Evolutionary conservation across 768 basidiomycete genomes (phyloP).

Genomic region (Obba rivulosa): DNA sequence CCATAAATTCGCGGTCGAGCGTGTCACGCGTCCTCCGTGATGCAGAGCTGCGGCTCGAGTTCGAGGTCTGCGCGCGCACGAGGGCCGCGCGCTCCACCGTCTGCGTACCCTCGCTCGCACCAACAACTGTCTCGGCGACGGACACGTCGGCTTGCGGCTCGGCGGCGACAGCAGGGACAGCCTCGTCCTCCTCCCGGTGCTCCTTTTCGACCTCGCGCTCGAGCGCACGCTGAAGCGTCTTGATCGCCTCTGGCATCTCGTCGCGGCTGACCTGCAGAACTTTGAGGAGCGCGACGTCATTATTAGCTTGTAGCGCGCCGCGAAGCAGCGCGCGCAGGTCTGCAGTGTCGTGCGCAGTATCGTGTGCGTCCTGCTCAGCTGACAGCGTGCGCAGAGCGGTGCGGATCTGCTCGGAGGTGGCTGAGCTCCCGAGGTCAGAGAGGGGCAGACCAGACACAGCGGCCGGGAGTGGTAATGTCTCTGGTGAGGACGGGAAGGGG

Average conservation of each 20-base stretch:
- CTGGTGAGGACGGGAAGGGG: no score
- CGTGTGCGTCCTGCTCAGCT: conserved; percentile 38
- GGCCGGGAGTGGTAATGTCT: no score
- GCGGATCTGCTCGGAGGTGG: conserved; percentile 9
- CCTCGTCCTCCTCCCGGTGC: background rate
- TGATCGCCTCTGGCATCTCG: conserved; percentile 78
- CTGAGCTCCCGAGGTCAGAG: no score
- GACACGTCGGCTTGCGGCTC: background rate
- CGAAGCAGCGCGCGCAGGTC: conserved; percentile 58
- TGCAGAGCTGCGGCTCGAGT: no score
- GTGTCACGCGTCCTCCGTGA: conserved; percentile 33
- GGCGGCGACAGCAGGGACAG: background rate
- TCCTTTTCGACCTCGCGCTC: conserved; percentile 36
- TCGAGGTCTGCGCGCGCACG: background rate
- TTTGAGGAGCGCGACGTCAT: conserved; percentile 58
- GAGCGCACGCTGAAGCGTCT: conserved; percentile 67
- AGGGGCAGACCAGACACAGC: no score
- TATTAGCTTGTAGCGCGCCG: conserved; percentile 48
- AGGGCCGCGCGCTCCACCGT: background rate
- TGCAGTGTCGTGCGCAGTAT: conserved; percentile 46
- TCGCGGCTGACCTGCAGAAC: conserved; percentile 57
- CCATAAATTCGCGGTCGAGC: conserved; percentile 65
- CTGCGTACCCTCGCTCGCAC: background rate
- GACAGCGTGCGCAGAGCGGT: conserved; percentile 20
- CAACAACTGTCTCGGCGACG: background rate